A percentile compares a stretch with the other conserved stretches of the same genome.
Evolutionary conservation across 2,329 filamentous ascomycete species (phyloP).

Genomic region (Calonectria crousiana): DNA sequence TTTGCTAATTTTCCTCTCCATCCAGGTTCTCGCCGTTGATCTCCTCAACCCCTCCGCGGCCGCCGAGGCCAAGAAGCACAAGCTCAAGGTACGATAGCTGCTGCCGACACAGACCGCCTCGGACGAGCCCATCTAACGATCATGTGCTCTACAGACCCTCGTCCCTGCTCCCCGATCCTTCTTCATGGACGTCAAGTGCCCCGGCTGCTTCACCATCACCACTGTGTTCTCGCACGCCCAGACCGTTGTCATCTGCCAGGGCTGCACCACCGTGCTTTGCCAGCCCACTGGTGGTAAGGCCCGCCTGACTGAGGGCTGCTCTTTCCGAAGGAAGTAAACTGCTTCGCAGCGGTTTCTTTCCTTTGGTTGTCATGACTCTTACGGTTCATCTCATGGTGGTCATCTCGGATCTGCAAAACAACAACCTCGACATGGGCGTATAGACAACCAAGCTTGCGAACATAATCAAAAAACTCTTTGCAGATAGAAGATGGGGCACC

Average conservation of each 20-base stretch:
- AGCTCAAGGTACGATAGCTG: constrained; percentile 88
- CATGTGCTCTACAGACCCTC: constrained; percentile 72
- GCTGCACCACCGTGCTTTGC: constrained; percentile 99
- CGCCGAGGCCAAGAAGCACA: constrained; percentile 99
- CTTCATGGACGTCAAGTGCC: constrained; percentile 99
- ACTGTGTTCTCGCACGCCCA: constrained; percentile 99
- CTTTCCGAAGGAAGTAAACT: constrained; percentile 99
- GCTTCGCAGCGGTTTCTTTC: constrained; percentile 59
- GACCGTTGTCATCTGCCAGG: constrained; percentile 99
- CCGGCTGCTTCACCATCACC: constrained; percentile 99
- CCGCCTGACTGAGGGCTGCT: constrained; percentile 99
- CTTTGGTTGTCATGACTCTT: constrained; percentile 63
- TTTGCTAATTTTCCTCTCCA: constrained; percentile 60
- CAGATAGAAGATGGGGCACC: constrained; percentile 80
- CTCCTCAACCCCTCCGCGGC: constrained; percentile 98
- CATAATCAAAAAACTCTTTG: constrained; percentile 59
- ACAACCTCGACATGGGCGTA: constrained; percentile 62
- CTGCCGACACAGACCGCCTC: constrained; percentile 21
- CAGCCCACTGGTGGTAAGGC: constrained; percentile 99
- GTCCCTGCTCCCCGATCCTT: constrained; percentile 97
- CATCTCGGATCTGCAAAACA: constrained; percentile 72
- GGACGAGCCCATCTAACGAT: constrained; percentile 40
- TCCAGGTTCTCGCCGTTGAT: constrained; percentile 99
- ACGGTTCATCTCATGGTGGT: constrained; percentile 64
- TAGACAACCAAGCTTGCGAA: constrained; percentile 62